Conservation (phyloP, 2,329 filamentous ascomycete genomes). For the Neofusicoccum sp. region DNA sequence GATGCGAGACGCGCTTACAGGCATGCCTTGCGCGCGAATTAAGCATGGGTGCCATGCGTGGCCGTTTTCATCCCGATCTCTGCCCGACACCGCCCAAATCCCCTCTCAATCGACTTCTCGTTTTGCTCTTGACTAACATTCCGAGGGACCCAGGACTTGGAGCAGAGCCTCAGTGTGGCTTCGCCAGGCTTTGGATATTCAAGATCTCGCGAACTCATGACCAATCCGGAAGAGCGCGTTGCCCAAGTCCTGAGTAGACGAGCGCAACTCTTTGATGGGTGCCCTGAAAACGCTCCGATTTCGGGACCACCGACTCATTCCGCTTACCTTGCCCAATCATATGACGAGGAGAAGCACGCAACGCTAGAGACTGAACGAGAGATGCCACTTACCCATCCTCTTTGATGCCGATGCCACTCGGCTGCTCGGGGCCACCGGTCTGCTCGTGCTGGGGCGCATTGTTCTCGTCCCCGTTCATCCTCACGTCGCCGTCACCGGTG, state of each 20-base stretch:
- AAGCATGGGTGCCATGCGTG: slow-evolving; percentile 6
- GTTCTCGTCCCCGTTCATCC: slow-evolving; percentile 36
- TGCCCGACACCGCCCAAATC: slow-evolving; percentile 8
- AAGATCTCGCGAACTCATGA: background rate
- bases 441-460: slow-evolving; percentile 35
- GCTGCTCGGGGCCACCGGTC: slow-evolving; percentile 44
- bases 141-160: background rate
- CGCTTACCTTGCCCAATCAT: slow-evolving; percentile 7
- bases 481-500: slow-evolving; percentile 28
- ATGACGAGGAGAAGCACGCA: background rate
- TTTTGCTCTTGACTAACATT: slow-evolving; percentile 10
- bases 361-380: background rate
- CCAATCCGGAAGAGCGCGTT: background rate
- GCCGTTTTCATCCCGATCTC: slow-evolving; percentile 1
- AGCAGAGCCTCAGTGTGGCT: background rate
- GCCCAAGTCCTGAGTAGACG: background rate
- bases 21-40: slow-evolving; percentile 4
- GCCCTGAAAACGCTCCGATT: background rate
- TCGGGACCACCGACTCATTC: slow-evolving; percentile 19
- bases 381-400: slow-evolving; percentile 79
- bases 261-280: too few species aligned
- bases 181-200: background rate
- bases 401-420: slow-evolving; percentile 70
- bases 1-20: background rate
- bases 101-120: background rate